A percentile compares a stretch with the other conserved stretches of the same genome.
These are phyloP conservation scores for Wallacemonas sp. DNA, from an alignment of 208 protist species.

Conservation along the genomic window DNA sequence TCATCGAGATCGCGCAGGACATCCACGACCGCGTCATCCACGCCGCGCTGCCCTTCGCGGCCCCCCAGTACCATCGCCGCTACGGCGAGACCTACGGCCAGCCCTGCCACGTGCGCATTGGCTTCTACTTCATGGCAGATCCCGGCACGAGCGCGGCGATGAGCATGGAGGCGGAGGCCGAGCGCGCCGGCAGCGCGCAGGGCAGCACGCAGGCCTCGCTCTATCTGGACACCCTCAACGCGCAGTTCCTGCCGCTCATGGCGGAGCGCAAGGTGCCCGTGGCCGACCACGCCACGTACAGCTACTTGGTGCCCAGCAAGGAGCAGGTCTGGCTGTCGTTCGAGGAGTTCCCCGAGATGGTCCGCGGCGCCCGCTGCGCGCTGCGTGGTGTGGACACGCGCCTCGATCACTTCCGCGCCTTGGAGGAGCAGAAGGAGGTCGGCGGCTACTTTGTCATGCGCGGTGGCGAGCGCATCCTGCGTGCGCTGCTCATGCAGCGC, in stretches of 20 bases:
- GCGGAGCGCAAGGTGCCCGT: conserved; percentile 49
- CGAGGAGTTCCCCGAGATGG: conserved; percentile 86
- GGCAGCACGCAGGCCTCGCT: conserved; percentile 20
- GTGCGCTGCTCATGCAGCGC: conserved; percentile 95
- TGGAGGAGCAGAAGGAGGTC: conserved; percentile 96
- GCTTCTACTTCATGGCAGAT: conserved; percentile 64
- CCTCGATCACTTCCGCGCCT: conserved; percentile 71
- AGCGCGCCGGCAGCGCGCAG: background rate
- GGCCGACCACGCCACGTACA: conserved; percentile 49
- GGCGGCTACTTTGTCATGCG: conserved; percentile 99
- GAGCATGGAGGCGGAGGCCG: conserved; percentile 6
- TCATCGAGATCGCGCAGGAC: conserved; percentile 65
- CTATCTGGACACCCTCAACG: conserved; percentile 55
- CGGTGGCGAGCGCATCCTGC: conserved; percentile 97
- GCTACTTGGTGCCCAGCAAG: conserved; percentile 77
- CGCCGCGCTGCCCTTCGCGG: conserved; percentile 73
- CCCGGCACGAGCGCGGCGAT: conserved; percentile 24
- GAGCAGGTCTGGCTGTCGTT: conserved; percentile 79
- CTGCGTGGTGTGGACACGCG: conserved; percentile 65
- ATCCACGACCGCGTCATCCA: conserved; percentile 72
- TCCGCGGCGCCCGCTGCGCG: conserved; percentile 75
- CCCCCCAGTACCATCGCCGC: conserved; percentile 86
- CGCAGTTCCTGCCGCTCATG: conserved; percentile 77
- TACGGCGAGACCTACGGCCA: conserved; percentile 83
- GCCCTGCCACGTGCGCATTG: conserved; percentile 80